phyloP scores from a whole-genome alignment of 1,139 yeast genomes.

The Candida glucosophila region DNA sequence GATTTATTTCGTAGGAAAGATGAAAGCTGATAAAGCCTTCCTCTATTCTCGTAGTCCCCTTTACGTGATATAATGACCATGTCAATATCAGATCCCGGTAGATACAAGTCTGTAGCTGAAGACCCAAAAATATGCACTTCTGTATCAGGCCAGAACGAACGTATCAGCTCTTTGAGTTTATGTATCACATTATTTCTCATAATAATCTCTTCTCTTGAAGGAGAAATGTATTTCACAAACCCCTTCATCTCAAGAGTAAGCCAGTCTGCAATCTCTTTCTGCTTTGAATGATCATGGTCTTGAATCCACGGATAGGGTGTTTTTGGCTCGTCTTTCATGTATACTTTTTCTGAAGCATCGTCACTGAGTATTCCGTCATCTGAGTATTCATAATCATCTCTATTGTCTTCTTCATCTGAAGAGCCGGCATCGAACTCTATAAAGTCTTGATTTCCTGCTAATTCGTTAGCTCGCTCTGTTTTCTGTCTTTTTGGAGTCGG shows the following conservation, averaged over 20 bases:
- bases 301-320: slow-evolving; percentile 73
- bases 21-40: slow-evolving; percentile 66
- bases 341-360: slow-evolving; percentile 23
- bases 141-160: slow-evolving; percentile 68
- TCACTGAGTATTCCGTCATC: slow-evolving; percentile 31
- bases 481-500: slow-evolving; percentile 4
- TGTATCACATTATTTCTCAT: slow-evolving; percentile 62
- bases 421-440: slow-evolving; percentile 52
- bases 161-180: slow-evolving; percentile 50
- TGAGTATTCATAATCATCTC: slow-evolving; percentile 16
- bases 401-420: slow-evolving; percentile 31
- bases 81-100: slow-evolving; percentile 96
- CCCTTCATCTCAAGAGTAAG: slow-evolving; percentile 80
- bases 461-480: slow-evolving; percentile 15
- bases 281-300: slow-evolving; percentile 65
- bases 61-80: slow-evolving; percentile 71
- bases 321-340: slow-evolving; percentile 8
- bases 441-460: slow-evolving; percentile 47
- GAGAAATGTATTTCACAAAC: slow-evolving; percentile 81
- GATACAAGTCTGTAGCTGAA: slow-evolving; percentile 84
- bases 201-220: slow-evolving; percentile 66
- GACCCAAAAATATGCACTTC: slow-evolving; percentile 90
- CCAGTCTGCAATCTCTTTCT: slow-evolving; percentile 79
- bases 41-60: slow-evolving; percentile 60
- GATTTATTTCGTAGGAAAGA: slow-evolving; percentile 55